Evolutionary conservation across 164 flowering plant genomes (phyloP), one percentile per base, ranked within the genome.

Genomic region (Dillenia turbinata): DNA sequence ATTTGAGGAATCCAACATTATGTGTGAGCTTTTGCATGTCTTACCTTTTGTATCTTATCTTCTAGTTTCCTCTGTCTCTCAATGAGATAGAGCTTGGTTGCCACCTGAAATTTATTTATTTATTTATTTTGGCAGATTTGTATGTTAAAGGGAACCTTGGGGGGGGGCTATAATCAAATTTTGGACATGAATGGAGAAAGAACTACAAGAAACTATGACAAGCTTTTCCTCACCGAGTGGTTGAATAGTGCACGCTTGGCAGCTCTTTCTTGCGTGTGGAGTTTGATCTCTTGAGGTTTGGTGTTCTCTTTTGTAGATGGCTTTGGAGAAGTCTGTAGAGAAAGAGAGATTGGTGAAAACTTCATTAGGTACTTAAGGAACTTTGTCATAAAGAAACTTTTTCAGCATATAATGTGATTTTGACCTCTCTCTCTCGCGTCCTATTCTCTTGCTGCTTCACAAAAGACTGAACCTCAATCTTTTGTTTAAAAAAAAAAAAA

Each of bases 221-320:
- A 33, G 40, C 40, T 33, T 33, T 33, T 11, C 44, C 72, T 71
- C 57, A 89, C 96, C 60, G 77, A 63, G 71, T 83, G 76, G 64
- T 89, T 81, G 81, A 87, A 89, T 68, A 77, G 69, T 12, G 88
- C 88, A 14, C 92, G 85, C 56, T 67, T 76, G 10, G 67, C 65
- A 8, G 96, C 92, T 75, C 96, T 78, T 56, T 71, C 70, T 63
- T 85, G 83, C 3, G 92, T 83, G 54, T 73, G 89, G 59, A 87
- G 96, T 67, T 69, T 85, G 68, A 89, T 49, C 5, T 85, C 87
- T 57, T 56, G 47, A 9, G 90, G 84, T 71, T 74, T 87, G 1
- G 85, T 84, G 63, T 73, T 80, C 57, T 85, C 89, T 66, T 81
- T 89, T 12, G 59, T 43, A 8, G 70, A 61, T 48, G 78, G 49